Evolutionary conservation across 2,329 filamentous ascomycete genomes (phyloP), one percentile per base, ranked within the genome.

Genomic region (Colletotrichum lentis): DNA sequence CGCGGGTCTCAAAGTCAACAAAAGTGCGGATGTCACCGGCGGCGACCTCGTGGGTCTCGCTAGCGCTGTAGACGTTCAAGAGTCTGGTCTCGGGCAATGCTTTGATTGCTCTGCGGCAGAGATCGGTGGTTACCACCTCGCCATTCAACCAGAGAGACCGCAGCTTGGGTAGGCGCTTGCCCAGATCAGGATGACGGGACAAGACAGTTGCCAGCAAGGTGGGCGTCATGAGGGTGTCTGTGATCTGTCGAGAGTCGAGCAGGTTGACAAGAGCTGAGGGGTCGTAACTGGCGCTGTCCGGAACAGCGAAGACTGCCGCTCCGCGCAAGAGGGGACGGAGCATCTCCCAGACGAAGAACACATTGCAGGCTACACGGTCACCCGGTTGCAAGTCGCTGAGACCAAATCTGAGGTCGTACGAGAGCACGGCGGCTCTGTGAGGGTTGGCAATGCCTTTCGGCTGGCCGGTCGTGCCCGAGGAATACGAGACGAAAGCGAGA

Each of bases 271-370:
- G 85, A 55, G 89, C 86, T 41, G 88, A 86, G 0, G 92, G 91
- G 71, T 95, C 92, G 73, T 94, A 94, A 78, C 91, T 94, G 43
- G 85, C 86, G 72, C 91, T 88, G 72, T 95, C 92, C 1, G 91
- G 90, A 18, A 94, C 88, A 3, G 90, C 86, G 24, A 94, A 86
- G 5, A 92, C 90, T 0, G 92, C 93, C 3, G 91, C 92, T 72
- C 92, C 92, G 62, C 91, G 86, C 62, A 95, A 76, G 52, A 95
- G 81, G 10, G 92, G 92, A 5, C 92, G 90, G 62, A 95, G 77
- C 64, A 94, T 94, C 76, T 95, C 92, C 92, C 92, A 95, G 54
- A 94, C 85, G 75, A 95, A 95, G 77, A 94, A 95, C 67, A 94
- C 92, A 81, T 94, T 95, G 80, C 91, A 94, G n/a, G 92, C 92